A percentile compares a stretch with the other conserved stretches of the same genome.
Conservation (phyloP, 2,329 filamentous ascomycete species). For the Fusarium sororula region DNA sequence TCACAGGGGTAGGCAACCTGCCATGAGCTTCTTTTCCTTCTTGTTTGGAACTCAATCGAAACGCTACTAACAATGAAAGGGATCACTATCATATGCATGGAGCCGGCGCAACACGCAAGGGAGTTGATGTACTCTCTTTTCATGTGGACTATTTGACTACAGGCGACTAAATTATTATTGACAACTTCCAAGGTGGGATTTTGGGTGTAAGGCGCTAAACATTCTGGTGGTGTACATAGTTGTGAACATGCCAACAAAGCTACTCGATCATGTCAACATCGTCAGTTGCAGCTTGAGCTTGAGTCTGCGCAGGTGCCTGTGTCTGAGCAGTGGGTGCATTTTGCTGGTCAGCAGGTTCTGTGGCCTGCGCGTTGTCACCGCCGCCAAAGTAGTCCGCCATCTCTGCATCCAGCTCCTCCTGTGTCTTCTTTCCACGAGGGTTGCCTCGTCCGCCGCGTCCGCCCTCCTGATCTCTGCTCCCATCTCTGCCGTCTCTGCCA, state of each 20-base stretch:
- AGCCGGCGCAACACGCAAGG: slow-evolving; percentile 29
- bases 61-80: slow-evolving; percentile 24
- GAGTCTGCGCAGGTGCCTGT: slow-evolving; percentile 9
- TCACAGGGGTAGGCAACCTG: slow-evolving; percentile 33
- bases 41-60: neutral
- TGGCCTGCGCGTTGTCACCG: slow-evolving; percentile 50
- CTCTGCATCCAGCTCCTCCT: slow-evolving; percentile 92
- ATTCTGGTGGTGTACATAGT: slow-evolving; percentile 42
- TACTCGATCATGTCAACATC: slow-evolving; percentile 79
- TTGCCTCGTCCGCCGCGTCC: slow-evolving; percentile 53
- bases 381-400: slow-evolving; percentile 92
- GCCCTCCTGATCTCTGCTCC: slow-evolving; percentile 44
- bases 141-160: neutral
- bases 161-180: slow-evolving; percentile 4
- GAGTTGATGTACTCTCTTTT: neutral
- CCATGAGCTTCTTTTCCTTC: neutral
- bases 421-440: slow-evolving; percentile 80
- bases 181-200: slow-evolving; percentile 31
- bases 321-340: slow-evolving; percentile 44
- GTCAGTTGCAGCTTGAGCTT: slow-evolving; percentile 51
- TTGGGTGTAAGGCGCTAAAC: slow-evolving; percentile 30
- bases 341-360: slow-evolving; percentile 40
- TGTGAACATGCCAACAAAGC: slow-evolving; percentile 15
- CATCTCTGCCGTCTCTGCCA: slow-evolving; percentile 48
- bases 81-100: slow-evolving; percentile 40